Percentiles rank a stretch among this genome's conserved stretches.
Conservation (phyloP, 2,329 filamentous ascomycete species). For the Alternaria triticimaculans region DNA sequence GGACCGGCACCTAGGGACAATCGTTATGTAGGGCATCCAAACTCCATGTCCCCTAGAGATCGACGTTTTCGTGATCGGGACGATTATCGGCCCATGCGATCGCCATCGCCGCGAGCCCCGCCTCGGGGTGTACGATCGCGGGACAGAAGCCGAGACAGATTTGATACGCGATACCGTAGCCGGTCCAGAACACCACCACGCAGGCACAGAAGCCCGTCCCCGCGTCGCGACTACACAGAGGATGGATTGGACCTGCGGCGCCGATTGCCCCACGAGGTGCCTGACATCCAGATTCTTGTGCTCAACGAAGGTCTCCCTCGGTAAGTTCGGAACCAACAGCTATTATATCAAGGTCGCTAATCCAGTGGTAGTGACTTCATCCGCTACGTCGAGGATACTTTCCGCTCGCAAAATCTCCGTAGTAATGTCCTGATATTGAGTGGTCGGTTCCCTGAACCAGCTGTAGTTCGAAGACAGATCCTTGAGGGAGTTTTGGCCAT, state of each 20-base stretch:
- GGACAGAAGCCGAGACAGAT: conserved; percentile 55
- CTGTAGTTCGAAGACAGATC: conserved; percentile 84
- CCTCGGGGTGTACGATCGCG: conserved; percentile 47
- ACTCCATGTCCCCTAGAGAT: conserved; percentile 53
- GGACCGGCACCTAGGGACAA: conserved; percentile 57
- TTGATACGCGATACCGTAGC: conserved; percentile 59
- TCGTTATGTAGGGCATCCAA: conserved; percentile 46
- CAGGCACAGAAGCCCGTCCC: conserved; percentile 73
- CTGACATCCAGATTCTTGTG: conserved; percentile 87
- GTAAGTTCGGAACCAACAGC: conserved; percentile 21
- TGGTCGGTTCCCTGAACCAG: conserved; percentile 75
- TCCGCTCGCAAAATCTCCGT: conserved; percentile 73
- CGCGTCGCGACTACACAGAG: conserved; percentile 58
- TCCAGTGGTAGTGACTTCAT: conserved; percentile 69
- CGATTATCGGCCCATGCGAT: conserved; percentile 61
- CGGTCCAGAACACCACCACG: conserved; percentile 73
- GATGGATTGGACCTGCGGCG: conserved; percentile 76
- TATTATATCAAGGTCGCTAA: conserved; percentile 3
- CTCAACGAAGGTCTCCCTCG: conserved; percentile 69
- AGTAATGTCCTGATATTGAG: conserved; percentile 82
- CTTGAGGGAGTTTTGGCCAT: conserved; percentile 88
- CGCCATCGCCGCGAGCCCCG: conserved; percentile 53
- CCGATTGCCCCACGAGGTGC: conserved; percentile 75
- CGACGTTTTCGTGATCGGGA: conserved; percentile 64
- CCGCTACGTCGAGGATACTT: conserved; percentile 78